These are phyloP conservation scores for Aegle marmelos DNA, from an alignment of 345 rosid genomes.

Conservation along the genomic window DNA sequence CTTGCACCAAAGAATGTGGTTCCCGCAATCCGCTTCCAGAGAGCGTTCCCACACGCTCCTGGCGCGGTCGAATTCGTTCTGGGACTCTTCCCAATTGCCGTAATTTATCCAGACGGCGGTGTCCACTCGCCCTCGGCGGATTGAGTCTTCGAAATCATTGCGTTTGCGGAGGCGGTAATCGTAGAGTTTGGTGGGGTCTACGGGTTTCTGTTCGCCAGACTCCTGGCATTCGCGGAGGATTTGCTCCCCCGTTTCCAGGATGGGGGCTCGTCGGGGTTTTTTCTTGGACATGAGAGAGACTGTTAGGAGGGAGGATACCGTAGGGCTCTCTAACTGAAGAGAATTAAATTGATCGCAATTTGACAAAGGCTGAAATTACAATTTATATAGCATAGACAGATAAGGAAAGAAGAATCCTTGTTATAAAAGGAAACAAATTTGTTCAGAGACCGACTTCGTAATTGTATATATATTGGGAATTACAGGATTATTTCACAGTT, in stretches of 20 bases:
- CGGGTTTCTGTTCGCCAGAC: conserved; percentile 71
- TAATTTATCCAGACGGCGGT: conserved; percentile 70
- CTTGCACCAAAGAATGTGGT: conserved; percentile 82
- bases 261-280: conserved; percentile 66
- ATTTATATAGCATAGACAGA: no score
- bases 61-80: conserved; percentile 77
- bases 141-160: conserved; percentile 75
- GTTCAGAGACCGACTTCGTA: no score
- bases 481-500: no score
- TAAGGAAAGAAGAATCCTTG: no score
- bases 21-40: conserved; percentile 63
- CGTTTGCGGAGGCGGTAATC: conserved; percentile 71
- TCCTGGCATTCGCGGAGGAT: conserved; percentile 83
- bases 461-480: no score
- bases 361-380: no score
- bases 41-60: conserved; percentile 93
- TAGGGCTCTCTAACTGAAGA: no score
- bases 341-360: no score
- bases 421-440: no score
- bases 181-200: conserved; percentile 61
- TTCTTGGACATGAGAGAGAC: conserved; percentile 55
- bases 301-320: no score
- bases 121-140: conserved; percentile 69
- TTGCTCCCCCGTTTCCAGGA: conserved; percentile 85
- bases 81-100: conserved; percentile 91